Conservation (phyloP, 2,329 filamentous ascomycete genomes). For the Sphaerulina musiva region DNA sequence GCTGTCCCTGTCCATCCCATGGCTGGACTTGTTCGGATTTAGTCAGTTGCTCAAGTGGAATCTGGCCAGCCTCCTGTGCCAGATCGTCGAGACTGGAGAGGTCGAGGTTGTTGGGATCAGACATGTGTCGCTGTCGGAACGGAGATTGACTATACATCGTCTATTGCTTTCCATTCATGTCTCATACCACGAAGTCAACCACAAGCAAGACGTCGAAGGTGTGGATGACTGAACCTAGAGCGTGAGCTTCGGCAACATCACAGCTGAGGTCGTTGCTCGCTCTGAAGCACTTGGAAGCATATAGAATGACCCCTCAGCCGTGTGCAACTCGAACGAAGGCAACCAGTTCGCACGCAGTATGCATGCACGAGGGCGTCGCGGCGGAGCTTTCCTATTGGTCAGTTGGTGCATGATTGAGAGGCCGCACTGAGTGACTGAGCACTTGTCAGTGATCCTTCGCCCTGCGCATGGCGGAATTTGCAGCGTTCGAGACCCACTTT, state of each 20-base stretch:
- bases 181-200: not conserved
- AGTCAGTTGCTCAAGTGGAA: conserved; percentile 11
- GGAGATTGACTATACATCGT: not conserved
- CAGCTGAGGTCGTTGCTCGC: not conserved
- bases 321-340: conserved; percentile 10
- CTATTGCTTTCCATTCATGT: not conserved
- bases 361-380: conserved; percentile 9
- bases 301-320: conserved; percentile 1
- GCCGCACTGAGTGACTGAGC: conserved; percentile 11
- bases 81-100: conserved; percentile 3
- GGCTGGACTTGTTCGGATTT: conserved; percentile 10
- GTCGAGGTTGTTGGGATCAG: conserved; percentile 5
- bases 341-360: conserved; percentile 5
- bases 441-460: conserved; percentile 11
- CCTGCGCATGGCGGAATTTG: conserved; percentile 4
- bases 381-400: conserved; percentile 5
- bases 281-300: not conserved
- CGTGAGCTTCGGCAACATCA: not conserved
- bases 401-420: conserved; percentile 4
- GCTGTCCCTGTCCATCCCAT: conserved; percentile 6
- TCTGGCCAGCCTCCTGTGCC: conserved; percentile 3
- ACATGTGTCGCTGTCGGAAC: not conserved
- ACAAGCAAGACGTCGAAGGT: not conserved
- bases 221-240: not conserved
- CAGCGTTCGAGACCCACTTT: not conserved